Percentiles rank a stretch among this genome's conserved stretches.
phyloP scores from a whole-genome alignment of 768 basidiomycete species.

The Agaricus subrufescens region DNA sequence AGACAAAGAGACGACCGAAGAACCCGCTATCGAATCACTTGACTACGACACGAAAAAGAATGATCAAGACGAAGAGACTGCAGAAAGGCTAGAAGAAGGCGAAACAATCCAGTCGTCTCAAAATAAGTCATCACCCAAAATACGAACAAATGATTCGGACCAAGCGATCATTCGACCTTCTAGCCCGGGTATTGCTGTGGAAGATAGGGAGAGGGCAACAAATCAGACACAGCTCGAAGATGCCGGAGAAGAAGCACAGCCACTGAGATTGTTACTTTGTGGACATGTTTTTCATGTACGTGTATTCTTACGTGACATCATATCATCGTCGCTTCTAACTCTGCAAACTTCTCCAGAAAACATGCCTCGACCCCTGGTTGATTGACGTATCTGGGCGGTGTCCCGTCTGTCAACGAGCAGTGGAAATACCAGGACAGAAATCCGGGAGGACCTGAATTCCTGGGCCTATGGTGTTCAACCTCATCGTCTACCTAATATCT shows the following conservation, averaged over 20 bases:
- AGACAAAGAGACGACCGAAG: not conserved
- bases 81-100: not conserved
- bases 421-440: slow-evolving; percentile 43
- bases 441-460: slow-evolving; percentile 22
- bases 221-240: slow-evolving; percentile 49
- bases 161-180: not conserved
- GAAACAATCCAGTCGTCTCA: not conserved
- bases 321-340: not conserved
- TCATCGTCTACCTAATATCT: not conserved
- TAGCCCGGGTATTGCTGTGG: slow-evolving; percentile 1
- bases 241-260: slow-evolving; percentile 73
- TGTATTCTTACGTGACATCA: slow-evolving; percentile 8
- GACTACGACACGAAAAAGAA: not conserved
- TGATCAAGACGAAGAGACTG: not conserved
- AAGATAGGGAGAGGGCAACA: slow-evolving; percentile 10
- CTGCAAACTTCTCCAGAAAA: slow-evolving; percentile 47
- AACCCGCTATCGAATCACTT: not conserved
- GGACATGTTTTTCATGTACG: slow-evolving; percentile 90
- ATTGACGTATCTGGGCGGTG: slow-evolving; percentile 82
- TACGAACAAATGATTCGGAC: no score
- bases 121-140: no score
- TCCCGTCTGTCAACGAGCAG: slow-evolving; percentile 79
- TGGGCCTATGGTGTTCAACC: not conserved
- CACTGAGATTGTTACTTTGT: slow-evolving; percentile 70
- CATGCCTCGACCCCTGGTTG: slow-evolving; percentile 88